Conservation (phyloP, 805 yeast species). For the Cyberlindnera subsufficiens region DNA sequence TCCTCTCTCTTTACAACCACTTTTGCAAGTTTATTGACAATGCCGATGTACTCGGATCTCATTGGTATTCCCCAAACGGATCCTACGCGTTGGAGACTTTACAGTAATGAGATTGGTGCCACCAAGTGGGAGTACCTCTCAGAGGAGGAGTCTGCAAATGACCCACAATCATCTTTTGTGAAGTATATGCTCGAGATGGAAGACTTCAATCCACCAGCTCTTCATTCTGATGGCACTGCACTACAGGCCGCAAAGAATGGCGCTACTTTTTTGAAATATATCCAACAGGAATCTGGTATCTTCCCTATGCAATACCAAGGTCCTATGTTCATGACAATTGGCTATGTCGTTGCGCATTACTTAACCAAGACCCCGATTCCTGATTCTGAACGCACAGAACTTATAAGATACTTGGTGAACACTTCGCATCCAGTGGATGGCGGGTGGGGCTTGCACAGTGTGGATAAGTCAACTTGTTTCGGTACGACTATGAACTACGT, state of each 20-base stretch:
- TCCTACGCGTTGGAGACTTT: constrained; percentile 65
- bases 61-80: constrained; percentile 68
- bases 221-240: constrained; percentile 34
- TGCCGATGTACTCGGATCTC: constrained; percentile 56
- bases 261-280: constrained; percentile 55
- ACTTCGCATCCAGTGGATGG: constrained; percentile 97
- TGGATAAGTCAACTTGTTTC: constrained; percentile 90
- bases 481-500: constrained; percentile 91
- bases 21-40: not conserved
- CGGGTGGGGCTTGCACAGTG: constrained; percentile 98
- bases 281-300: constrained; percentile 74
- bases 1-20: not conserved
- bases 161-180: constrained; percentile 49
- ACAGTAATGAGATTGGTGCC: constrained; percentile 65
- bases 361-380: constrained; percentile 65
- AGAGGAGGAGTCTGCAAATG: constrained; percentile 19
- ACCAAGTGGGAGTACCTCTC: constrained; percentile 71
- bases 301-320: constrained; percentile 94
- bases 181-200: constrained; percentile 47
- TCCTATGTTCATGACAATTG: constrained; percentile 96
- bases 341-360: constrained; percentile 72
- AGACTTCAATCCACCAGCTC: constrained; percentile 31
- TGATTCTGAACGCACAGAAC: constrained; percentile 56
- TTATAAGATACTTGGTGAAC: constrained; percentile 83
- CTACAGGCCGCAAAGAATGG: constrained; percentile 66